Conservation (phyloP, 2,329 filamentous ascomycete genomes). For the Anthostomella pinea region DNA sequence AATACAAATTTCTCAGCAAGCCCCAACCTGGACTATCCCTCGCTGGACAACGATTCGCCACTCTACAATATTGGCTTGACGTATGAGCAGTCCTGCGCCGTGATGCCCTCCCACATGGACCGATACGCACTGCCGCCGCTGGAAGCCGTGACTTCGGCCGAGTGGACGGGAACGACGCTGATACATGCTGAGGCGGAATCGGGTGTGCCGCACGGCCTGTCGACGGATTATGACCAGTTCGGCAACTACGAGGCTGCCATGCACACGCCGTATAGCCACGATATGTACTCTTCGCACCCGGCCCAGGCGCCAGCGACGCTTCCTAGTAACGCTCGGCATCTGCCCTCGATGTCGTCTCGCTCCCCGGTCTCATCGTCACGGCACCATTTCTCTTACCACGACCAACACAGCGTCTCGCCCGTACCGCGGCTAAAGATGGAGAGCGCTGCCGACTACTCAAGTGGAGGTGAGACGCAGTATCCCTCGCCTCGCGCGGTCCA, state of each 20-base stretch:
- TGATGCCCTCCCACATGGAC: conserved; percentile 35
- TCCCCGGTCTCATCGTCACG: conserved; percentile 32
- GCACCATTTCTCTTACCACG: conserved; percentile 32
- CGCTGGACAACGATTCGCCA: conserved; percentile 42
- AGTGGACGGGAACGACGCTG: conserved; percentile 41
- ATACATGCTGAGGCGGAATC: conserved; percentile 41
- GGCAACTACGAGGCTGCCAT: conserved; percentile 43
- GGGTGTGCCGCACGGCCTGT: conserved; percentile 44
- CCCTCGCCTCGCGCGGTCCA: conserved; percentile 39
- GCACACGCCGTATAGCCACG: conserved; percentile 43
- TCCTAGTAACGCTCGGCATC: conserved; percentile 24
- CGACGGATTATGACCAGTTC: conserved; percentile 52
- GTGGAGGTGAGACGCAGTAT: conserved; percentile 38
- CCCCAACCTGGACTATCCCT: conserved; percentile 44
- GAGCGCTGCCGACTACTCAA: conserved; percentile 31
- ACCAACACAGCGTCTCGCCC: conserved; percentile 29
- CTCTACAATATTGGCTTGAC: conserved; percentile 43
- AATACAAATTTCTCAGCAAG: conserved; percentile 44
- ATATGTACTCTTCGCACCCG: conserved; percentile 43
- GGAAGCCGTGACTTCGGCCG: conserved; percentile 40
- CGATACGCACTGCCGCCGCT: conserved; percentile 36
- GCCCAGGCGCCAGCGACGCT: conserved; percentile 31
- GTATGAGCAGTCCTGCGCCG: conserved; percentile 40
- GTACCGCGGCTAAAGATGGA: conserved; percentile 42
- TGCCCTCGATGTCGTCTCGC: conserved; percentile 30